Evolutionary conservation across 2,329 filamentous ascomycete species (phyloP).

Genomic region (Plectosphaerella plurivora): DNA sequence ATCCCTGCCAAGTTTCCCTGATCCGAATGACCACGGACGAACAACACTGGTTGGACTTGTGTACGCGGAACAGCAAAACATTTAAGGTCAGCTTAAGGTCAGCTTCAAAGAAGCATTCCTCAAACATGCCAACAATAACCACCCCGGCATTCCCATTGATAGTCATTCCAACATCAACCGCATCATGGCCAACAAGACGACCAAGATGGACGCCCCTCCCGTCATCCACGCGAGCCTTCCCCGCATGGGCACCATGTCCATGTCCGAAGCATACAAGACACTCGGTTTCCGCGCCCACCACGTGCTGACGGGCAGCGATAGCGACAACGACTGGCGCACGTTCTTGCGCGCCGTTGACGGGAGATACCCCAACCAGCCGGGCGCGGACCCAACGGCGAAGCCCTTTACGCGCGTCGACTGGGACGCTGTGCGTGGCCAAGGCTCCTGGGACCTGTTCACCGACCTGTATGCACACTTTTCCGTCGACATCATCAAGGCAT

Average conservation of each 20-base stretch:
- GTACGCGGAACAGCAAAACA: no score
- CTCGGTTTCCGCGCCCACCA: neutral
- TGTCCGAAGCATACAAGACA: neutral
- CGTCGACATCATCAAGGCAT: constrained; percentile 32
- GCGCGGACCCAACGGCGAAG: neutral
- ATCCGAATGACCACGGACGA: no score
- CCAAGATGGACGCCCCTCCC: no score
- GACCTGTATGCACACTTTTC: constrained; percentile 57
- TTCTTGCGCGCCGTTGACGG: neutral
- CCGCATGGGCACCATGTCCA: neutral
- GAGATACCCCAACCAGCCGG: neutral
- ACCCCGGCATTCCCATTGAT: no score
- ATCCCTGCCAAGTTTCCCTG: no score
- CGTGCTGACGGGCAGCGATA: neutral
- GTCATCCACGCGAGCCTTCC: neutral
- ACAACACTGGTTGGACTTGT: no score
- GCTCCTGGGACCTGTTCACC: constrained; percentile 53
- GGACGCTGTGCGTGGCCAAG: constrained; percentile 35
- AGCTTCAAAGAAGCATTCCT: no score
- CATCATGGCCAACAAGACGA: no score
- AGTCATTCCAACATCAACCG: no score
- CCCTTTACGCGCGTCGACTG: constrained; percentile 30
- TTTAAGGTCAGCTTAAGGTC: no score
- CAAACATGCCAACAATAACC: no score
- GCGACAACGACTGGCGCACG: neutral